Evolutionary conservation across 2,329 filamentous ascomycete species (phyloP).

Genomic region (Aspergillus uvarum): DNA sequence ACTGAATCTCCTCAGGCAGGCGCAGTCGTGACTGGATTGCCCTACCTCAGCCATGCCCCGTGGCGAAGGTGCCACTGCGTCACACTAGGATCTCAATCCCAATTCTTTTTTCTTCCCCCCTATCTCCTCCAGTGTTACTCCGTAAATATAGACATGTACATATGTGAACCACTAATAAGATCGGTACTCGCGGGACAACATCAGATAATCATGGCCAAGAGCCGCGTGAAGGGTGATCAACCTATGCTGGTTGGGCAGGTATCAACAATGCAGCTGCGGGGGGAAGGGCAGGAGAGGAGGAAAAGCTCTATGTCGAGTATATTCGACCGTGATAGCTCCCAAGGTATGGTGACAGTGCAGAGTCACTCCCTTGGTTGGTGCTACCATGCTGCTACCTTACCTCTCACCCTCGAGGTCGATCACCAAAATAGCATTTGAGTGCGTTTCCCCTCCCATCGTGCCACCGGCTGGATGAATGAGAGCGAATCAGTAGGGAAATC

Average conservation of each 20-base stretch:
- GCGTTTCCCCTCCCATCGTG: conserved; percentile 19
- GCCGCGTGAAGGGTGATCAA: conserved; percentile 1
- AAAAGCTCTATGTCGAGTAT: background rate
- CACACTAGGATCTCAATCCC: background rate
- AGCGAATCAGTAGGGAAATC: conserved; percentile 5
- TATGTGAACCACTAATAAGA: background rate
- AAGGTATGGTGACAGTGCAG: conserved; percentile 34
- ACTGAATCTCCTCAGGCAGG: background rate
- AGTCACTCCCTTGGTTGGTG: conserved; percentile 24
- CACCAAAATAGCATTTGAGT: conserved; percentile 12
- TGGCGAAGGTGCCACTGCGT: conserved; percentile 3
- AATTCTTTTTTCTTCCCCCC: background rate
- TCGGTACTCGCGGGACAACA: background rate
- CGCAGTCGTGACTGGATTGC: background rate
- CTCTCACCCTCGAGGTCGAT: conserved; percentile 1
- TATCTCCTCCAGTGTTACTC: background rate
- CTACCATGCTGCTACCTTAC: conserved; percentile 14
- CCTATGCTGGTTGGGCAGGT: conserved; percentile 2
- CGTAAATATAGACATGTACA: no score
- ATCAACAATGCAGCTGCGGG: conserved; percentile 6
- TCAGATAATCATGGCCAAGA: background rate
- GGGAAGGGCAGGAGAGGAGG: no score
- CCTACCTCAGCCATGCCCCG: background rate
- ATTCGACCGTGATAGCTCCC: background rate
- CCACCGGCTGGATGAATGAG: conserved; percentile 16